Conservation (phyloP, 2,329 filamentous ascomycete species). For the Pseudocercospora cruenta region DNA sequence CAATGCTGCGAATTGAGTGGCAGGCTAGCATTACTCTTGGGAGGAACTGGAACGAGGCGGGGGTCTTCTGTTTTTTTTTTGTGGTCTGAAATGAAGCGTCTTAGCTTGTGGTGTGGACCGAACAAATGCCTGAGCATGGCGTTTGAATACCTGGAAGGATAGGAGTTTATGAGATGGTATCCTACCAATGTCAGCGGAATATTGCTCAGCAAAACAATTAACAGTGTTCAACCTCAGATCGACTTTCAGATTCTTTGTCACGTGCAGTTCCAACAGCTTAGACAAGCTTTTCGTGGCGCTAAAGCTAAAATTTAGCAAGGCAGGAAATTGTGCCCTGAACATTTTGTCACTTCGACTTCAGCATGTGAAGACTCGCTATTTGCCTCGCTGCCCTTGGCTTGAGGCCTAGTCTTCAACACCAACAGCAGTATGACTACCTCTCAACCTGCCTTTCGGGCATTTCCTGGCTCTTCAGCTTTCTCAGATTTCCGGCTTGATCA, state of each 20-base stretch:
- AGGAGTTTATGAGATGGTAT: slow-evolving; percentile 26
- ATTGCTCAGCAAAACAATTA: not conserved
- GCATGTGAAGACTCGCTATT: slow-evolving; percentile 11
- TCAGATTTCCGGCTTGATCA: slow-evolving; percentile 54
- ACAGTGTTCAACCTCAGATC: not conserved
- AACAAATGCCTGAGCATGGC: slow-evolving; percentile 23
- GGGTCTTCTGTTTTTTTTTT: slow-evolving; percentile 8
- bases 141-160: slow-evolving; percentile 30
- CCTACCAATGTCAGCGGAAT: slow-evolving; percentile 21
- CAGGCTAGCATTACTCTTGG: slow-evolving; percentile 5
- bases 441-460: slow-evolving; percentile 44
- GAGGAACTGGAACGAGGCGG: slow-evolving; percentile 12
- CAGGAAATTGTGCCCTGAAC: not conserved
- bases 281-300: not conserved
- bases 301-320: not conserved
- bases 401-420: slow-evolving; percentile 11
- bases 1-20: slow-evolving; percentile 20
- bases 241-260: not conserved
- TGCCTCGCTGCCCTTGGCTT: slow-evolving; percentile 23
- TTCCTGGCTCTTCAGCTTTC: slow-evolving; percentile 60
- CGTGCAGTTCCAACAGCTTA: not conserved
- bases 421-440: slow-evolving; percentile 12
- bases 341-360: slow-evolving; percentile 6
- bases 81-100: slow-evolving; percentile 16
- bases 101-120: slow-evolving; percentile 3